Evolutionary conservation across 2,329 filamentous ascomycete species (phyloP).

Genomic region (Alternaria atra): DNA sequence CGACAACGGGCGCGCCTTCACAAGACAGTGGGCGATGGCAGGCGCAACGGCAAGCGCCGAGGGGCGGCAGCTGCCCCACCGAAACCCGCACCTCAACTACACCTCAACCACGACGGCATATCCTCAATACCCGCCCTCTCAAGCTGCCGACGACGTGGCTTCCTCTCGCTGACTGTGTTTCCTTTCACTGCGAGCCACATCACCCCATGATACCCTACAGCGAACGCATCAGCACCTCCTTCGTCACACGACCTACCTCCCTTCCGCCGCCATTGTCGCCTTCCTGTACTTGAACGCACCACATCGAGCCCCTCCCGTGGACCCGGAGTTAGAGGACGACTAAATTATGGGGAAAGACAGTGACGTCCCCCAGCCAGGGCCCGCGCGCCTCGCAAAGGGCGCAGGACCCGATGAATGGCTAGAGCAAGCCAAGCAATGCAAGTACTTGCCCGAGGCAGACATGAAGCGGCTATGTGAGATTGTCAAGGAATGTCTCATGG

Average conservation of each 20-base stretch:
- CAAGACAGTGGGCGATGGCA: slow-evolving; percentile 1
- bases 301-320: not conserved
- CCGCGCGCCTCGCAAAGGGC: slow-evolving; percentile 82
- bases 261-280: slow-evolving; percentile 19
- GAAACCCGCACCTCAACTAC: slow-evolving; percentile 14
- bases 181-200: slow-evolving; percentile 10
- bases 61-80: slow-evolving; percentile 18
- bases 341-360: slow-evolving; percentile 59
- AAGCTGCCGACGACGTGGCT: not conserved
- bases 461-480: slow-evolving; percentile 99
- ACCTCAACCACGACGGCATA: slow-evolving; percentile 10
- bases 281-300: not conserved
- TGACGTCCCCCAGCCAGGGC: slow-evolving; percentile 86
- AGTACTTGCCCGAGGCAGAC: slow-evolving; percentile 91
- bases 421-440: slow-evolving; percentile 94
- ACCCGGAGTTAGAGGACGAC: not conserved
- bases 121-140: not conserved
- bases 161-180: slow-evolving; percentile 6
- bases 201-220: slow-evolving; percentile 31
- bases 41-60: slow-evolving; percentile 30
- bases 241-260: slow-evolving; percentile 41
- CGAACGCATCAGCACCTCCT: slow-evolving; percentile 37
- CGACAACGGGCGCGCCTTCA: slow-evolving; percentile 12
- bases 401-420: slow-evolving; percentile 96
- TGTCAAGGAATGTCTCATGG: slow-evolving; percentile 98